Conservation (phyloP, 495 filamentous ascomycete species). For the Podospora bellae-mahoneyi region DNA sequence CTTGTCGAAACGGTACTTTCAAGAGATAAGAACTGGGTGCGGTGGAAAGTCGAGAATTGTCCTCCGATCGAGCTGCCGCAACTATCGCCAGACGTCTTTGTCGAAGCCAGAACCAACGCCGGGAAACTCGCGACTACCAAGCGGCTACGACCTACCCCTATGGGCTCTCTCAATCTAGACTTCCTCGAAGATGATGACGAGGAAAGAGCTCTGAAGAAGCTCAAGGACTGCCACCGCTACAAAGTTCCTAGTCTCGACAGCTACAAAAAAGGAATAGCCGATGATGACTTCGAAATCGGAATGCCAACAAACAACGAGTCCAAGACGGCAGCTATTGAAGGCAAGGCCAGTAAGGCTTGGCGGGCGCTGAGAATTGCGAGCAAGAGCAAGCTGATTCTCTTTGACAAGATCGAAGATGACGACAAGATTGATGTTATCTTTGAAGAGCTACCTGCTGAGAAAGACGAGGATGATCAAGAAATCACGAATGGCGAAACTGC, state of each 20-base stretch:
- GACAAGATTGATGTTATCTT: constrained; percentile 60
- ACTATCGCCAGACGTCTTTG: constrained; percentile 61
- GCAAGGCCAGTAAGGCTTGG: constrained; percentile 86
- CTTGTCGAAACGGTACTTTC: constrained; percentile 94
- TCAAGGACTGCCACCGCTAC: constrained; percentile 46
- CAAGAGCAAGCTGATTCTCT: constrained; percentile 64
- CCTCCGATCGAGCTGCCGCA: constrained; percentile 75
- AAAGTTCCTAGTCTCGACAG: constrained; percentile 43
- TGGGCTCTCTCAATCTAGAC: constrained; percentile 68
- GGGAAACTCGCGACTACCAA: constrained; percentile 63
- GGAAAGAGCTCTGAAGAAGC: constrained; percentile 43
- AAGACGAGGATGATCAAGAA: constrained; percentile 26
- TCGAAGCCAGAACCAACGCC: constrained; percentile 61
- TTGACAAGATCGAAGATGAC: constrained; percentile 83
- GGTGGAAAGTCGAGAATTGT: constrained; percentile 94
- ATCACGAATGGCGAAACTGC: constrained; percentile 27
- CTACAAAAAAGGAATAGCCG: constrained; percentile 59
- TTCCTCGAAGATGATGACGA: constrained; percentile 67
- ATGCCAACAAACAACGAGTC: constrained; percentile 69
- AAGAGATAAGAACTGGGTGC: constrained; percentile 95
- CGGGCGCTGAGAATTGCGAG: constrained; percentile 75
- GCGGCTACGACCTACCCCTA: constrained; percentile 59
- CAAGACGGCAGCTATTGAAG: constrained; percentile 59
- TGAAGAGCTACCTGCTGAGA: constrained; percentile 35
- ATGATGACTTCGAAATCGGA: constrained; percentile 77